Evolutionary conservation across 2,329 filamentous ascomycete genomes (phyloP).

Genomic region (Blastomyces percursus): DNA sequence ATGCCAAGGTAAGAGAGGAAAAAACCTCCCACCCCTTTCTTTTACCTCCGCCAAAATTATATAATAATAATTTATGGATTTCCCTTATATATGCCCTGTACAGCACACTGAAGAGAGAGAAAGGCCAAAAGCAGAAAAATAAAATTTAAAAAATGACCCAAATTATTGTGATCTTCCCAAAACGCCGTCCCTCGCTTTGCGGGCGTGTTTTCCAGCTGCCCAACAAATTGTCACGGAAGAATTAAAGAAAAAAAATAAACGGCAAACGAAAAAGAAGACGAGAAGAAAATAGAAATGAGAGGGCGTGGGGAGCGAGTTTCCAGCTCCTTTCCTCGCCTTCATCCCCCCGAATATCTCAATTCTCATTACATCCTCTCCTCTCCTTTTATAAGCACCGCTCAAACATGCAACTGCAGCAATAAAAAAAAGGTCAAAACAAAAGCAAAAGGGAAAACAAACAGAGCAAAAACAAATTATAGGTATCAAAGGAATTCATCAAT

Average conservation of each 20-base stretch:
- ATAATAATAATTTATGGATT: not conserved
- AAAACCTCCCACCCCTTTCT: not conserved
- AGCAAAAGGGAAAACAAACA: not conserved
- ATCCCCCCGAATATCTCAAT: too few relatives aligned
- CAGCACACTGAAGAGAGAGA: not conserved
- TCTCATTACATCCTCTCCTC: not conserved
- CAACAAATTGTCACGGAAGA: not conserved
- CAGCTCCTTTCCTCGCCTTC: not conserved
- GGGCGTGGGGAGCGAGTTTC: slow-evolving; percentile 20
- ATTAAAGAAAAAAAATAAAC: not conserved
- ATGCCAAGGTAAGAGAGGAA: not conserved
- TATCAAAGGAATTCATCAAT: slow-evolving; percentile 36
- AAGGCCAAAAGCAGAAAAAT: not conserved
- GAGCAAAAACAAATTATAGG: slow-evolving; percentile 3
- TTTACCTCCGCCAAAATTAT: not conserved
- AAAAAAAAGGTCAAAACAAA: not conserved
- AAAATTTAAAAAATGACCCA: not conserved
- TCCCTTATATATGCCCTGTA: not conserved
- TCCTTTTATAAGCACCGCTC: too few relatives aligned
- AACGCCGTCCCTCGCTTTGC: not conserved
- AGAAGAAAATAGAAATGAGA: slow-evolving; percentile 12
- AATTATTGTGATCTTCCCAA: not conserved
- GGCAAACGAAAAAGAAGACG: slow-evolving; percentile 6
- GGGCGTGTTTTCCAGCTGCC: not conserved
- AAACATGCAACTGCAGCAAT: not conserved